These are phyloP conservation scores for Eucalyptus erythrocorys DNA, from an alignment of 345 rosid species.

Conservation along the genomic window DNA sequence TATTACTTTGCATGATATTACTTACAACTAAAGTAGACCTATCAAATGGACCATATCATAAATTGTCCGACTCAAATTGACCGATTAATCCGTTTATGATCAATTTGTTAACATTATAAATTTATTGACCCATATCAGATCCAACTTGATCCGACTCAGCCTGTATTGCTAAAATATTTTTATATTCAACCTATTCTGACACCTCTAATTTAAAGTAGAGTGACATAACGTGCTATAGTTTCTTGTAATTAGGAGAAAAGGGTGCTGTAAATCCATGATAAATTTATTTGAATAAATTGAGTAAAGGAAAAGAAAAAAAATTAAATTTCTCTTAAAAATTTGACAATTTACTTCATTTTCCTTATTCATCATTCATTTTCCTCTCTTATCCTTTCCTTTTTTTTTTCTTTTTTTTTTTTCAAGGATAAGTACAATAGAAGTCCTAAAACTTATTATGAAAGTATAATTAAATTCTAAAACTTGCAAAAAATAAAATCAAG, in stretches of 20 bases:
- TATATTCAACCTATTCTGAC: no score
- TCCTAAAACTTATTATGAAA: no score
- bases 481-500: no score
- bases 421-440: no score
- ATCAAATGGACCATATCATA: fast-evolving
- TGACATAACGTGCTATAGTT: fast-evolving
- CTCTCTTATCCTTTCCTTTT: neutral
- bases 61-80: no score
- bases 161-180: fast-evolving
- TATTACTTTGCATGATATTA: neutral
- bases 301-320: no score
- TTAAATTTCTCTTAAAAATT: neutral
- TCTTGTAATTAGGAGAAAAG: neutral
- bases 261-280: fast-evolving
- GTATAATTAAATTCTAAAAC: no score
- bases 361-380: neutral
- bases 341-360: neutral
- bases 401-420: no score
- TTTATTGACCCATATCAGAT: fast-evolving
- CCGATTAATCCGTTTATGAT: fast-evolving
- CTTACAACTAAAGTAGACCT: no score
- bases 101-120: no score
- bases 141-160: fast-evolving
- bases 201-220: neutral
- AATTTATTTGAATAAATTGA: neutral